Percentiles rank a stretch among this genome's conserved stretches.
Conservation (phyloP, 2,329 filamentous ascomycete species). For the Huntiella omanensis region DNA sequence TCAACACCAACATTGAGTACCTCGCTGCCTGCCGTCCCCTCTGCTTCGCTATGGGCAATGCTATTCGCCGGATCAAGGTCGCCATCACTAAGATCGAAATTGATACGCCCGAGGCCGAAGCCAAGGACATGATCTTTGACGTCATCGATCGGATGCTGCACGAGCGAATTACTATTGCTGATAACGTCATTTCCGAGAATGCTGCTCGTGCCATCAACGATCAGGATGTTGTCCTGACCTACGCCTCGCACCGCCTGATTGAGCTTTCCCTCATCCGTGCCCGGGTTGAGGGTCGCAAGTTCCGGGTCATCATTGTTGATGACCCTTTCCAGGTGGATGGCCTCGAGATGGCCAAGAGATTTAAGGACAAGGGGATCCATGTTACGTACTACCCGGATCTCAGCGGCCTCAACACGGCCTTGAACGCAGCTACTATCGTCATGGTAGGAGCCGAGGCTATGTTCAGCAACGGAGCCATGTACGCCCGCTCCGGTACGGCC, state of each 20-base stretch:
- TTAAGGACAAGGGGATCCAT: slow-evolving; percentile 48
- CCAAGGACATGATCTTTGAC: slow-evolving; percentile 59
- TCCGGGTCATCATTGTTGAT: slow-evolving; percentile 74
- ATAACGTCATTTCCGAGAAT: slow-evolving; percentile 64
- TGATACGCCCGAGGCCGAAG: slow-evolving; percentile 60
- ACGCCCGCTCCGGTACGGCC: slow-evolving; percentile 72
- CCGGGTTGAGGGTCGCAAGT: slow-evolving; percentile 48
- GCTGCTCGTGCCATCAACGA: slow-evolving; percentile 58
- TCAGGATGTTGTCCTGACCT: slow-evolving; percentile 71
- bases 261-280: slow-evolving; percentile 65
- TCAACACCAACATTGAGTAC: slow-evolving; percentile 91
- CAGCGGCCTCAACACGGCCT: slow-evolving; percentile 54
- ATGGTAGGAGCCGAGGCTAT: slow-evolving; percentile 85
- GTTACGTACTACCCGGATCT: slow-evolving; percentile 66
- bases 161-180: slow-evolving; percentile 74
- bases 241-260: slow-evolving; percentile 69
- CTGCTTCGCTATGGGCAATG: slow-evolving; percentile 92
- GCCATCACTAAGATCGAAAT: slow-evolving; percentile 82
- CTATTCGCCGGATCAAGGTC: slow-evolving; percentile 85
- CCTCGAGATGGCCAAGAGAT: slow-evolving; percentile 43
- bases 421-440: slow-evolving; percentile 50
- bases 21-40: slow-evolving; percentile 86
- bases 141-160: slow-evolving; percentile 79
- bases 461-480: slow-evolving; percentile 85
- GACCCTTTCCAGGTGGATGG: slow-evolving; percentile 36